These are phyloP conservation scores for Coprinopsis cinerea DNA, from an alignment of 768 basidiomycete genomes.

Conservation along the genomic window DNA sequence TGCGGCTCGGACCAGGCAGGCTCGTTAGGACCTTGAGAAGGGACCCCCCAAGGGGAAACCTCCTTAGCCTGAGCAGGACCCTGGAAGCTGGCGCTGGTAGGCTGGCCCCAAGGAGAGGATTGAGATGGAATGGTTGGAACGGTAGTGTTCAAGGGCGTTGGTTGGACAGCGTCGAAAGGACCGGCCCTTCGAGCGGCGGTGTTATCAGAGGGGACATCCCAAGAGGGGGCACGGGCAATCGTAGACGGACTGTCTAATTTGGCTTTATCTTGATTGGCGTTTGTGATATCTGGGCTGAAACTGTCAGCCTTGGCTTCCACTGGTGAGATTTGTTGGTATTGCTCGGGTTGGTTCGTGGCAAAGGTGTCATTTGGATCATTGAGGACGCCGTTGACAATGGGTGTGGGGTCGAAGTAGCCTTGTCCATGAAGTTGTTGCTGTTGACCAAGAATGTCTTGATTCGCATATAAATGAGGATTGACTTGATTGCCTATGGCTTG, in stretches of 20 bases:
- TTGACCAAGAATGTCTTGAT: not conserved
- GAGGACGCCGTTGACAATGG: not conserved
- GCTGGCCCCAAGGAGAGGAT: constrained; percentile 33
- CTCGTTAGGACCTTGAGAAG: constrained; percentile 40
- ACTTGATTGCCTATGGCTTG: constrained; percentile 1
- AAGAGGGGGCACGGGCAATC: not conserved
- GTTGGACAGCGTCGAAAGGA: constrained; percentile 39
- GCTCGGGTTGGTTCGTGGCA: not conserved
- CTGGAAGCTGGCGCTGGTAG: constrained; percentile 17
- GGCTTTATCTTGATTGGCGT: not conserved
- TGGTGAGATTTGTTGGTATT: not conserved
- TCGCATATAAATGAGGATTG: constrained; percentile 4
- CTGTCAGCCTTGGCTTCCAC: not conserved
- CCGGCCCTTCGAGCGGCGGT: constrained; percentile 27
- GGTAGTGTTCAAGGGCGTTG: constrained; percentile 33
- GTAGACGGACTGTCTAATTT: not conserved
- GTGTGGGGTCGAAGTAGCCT: constrained; percentile 3
- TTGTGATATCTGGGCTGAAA: too few relatives aligned
- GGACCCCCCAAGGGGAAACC: constrained; percentile 50
- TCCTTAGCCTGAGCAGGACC: constrained; percentile 28
- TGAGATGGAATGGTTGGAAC: constrained; percentile 20
- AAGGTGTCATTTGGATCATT: not conserved
- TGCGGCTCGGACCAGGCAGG: constrained; percentile 38
- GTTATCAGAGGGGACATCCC: constrained; percentile 16
- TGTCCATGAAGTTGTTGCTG: not conserved